phyloP scores from a whole-genome alignment of 495 filamentous ascomycete genomes.

The Geoglossum glabrum region DNA sequence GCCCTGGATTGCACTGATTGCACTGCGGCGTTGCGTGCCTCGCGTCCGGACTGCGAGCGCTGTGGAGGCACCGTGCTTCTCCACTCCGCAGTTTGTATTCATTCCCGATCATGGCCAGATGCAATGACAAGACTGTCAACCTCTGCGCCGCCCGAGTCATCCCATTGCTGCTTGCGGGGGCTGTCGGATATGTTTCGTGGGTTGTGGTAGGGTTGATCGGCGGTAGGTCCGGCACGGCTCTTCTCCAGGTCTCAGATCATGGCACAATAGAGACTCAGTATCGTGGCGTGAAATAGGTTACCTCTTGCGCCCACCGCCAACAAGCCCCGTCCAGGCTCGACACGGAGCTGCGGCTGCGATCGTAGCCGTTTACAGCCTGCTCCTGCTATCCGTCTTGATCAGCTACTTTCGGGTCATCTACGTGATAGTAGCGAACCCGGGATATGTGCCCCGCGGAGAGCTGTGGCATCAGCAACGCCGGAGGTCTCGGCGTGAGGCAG shows the following conservation, averaged over 20 bases:
- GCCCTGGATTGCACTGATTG: no score
- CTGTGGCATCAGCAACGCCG: conserved; percentile 14
- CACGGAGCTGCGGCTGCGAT: conserved; percentile 42
- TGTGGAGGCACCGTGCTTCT: background rate
- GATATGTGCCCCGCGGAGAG: conserved; percentile 43
- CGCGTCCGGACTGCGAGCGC: background rate
- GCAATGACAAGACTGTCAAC: conserved; percentile 27
- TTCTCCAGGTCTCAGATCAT: background rate
- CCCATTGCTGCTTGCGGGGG: conserved; percentile 34
- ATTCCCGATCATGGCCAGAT: background rate
- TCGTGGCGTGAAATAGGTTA: conserved; percentile 32
- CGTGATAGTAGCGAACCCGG: conserved; percentile 44
- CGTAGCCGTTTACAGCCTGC: conserved; percentile 46
- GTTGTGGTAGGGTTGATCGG: conserved; percentile 37
- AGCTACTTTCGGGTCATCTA: conserved; percentile 50
- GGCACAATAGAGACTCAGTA: conserved; percentile 1
- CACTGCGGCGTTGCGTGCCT: background rate
- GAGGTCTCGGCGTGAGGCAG: background rate
- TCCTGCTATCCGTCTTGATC: conserved; percentile 41
- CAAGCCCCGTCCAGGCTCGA: conserved; percentile 22
- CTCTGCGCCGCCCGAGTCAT: conserved; percentile 33
- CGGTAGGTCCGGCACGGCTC: conserved; percentile 23
- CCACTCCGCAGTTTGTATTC: background rate
- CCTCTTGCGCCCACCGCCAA: conserved; percentile 31
- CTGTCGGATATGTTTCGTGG: conserved; percentile 41